phyloP scores from a whole-genome alignment of 2,329 filamentous ascomycete species.

The Massarina eburnea region DNA sequence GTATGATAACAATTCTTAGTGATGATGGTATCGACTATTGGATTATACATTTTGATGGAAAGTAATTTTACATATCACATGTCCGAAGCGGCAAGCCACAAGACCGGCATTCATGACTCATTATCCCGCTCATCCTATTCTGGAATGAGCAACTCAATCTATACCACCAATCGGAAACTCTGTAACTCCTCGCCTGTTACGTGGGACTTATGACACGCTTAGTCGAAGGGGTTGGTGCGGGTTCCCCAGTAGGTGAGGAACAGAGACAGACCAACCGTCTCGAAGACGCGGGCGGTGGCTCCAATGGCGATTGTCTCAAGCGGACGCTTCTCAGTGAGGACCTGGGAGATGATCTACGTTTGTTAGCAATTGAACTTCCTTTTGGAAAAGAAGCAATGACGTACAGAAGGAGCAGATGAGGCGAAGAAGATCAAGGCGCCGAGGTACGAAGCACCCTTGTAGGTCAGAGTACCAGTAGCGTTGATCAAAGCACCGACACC shows the following conservation, averaged over 20 bases:
- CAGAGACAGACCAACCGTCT: conserved; percentile 88
- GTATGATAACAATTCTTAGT: too few species aligned
- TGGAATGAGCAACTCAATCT: conserved; percentile 26
- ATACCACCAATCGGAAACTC: conserved; percentile 26
- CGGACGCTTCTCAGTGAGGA: conserved; percentile 89
- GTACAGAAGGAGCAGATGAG: conserved; percentile 81
- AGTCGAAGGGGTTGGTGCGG: conserved; percentile 88
- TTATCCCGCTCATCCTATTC: conserved; percentile 19
- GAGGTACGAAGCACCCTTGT: conserved; percentile 96
- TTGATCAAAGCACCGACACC: conserved; percentile 85
- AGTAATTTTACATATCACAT: conserved; percentile 28
- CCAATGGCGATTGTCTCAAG: conserved; percentile 87
- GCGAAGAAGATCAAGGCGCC: conserved; percentile 90
- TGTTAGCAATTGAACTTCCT: conserved; percentile 18
- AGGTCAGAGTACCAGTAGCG: conserved; percentile 89
- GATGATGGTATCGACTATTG: not conserved
- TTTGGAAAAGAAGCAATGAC: conserved; percentile 38
- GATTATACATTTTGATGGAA: conserved; percentile 16
- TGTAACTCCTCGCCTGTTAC: conserved; percentile 20
- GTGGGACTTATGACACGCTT: conserved; percentile 39
- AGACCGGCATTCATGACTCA: conserved; percentile 24
- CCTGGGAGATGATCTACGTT: conserved; percentile 75
- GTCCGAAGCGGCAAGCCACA: conserved; percentile 5
- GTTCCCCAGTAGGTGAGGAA: conserved; percentile 99
- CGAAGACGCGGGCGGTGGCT: conserved; percentile 79